These are phyloP conservation scores for Spiromastix sp. DNA, from an alignment of 2,329 filamentous ascomycete genomes.

Conservation along the genomic window DNA sequence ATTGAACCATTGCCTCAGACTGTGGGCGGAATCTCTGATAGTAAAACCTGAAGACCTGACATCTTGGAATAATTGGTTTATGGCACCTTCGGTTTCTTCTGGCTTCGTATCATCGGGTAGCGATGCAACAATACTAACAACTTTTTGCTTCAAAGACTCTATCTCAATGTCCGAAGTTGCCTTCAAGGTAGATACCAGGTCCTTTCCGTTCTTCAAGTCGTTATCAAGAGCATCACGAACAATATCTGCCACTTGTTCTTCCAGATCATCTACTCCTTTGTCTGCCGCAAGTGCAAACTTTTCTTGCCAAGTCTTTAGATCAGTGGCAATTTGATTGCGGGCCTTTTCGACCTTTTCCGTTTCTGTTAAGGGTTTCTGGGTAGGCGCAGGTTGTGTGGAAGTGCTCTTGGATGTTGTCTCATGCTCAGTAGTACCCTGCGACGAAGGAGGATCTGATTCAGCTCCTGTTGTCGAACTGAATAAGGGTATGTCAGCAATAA, in stretches of 20 bases:
- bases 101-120: conserved; percentile 51
- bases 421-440: too few species aligned
- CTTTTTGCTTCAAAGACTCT: conserved; percentile 54
- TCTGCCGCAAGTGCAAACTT: conserved; percentile 81
- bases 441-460: too few species aligned
- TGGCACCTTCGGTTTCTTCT: conserved; percentile 40
- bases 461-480: too few species aligned
- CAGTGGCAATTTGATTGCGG: conserved; percentile 53
- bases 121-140: conserved; percentile 44
- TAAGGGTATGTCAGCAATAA: too few species aligned
- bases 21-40: conserved; percentile 68
- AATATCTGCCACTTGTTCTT: conserved; percentile 57
- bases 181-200: conserved; percentile 57
- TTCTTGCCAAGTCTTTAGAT: conserved; percentile 75
- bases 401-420: conserved; percentile 15
- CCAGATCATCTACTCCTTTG: conserved; percentile 63
- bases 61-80: conserved; percentile 42
- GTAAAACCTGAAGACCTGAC: conserved; percentile 59
- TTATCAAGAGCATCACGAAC: conserved; percentile 57
- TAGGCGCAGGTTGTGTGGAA: conserved; percentile 13
- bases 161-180: conserved; percentile 56
- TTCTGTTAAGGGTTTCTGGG: conserved; percentile 32
- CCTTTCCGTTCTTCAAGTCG: conserved; percentile 35
- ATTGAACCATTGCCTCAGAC: conserved; percentile 65
- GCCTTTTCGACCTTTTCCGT: conserved; percentile 29